These are phyloP conservation scores for Penicillium sp. DNA, from an alignment of 2,329 filamentous ascomycete genomes.

Conservation along the genomic window DNA sequence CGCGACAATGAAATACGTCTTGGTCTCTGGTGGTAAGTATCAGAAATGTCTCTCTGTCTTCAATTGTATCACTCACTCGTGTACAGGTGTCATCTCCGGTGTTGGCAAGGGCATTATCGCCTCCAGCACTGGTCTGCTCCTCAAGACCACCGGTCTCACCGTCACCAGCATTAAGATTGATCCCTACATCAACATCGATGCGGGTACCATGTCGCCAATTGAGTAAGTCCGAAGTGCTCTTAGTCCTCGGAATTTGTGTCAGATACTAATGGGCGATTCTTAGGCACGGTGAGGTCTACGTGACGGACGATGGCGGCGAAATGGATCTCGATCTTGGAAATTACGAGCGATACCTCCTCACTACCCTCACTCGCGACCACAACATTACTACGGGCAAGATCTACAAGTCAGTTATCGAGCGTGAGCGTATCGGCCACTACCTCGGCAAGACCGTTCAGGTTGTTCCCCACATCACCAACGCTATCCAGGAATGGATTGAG, in stretches of 20 bases:
- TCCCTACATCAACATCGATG: slow-evolving; percentile 73
- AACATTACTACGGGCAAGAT: slow-evolving; percentile 99
- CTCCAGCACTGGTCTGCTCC: slow-evolving; percentile 42
- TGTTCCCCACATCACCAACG: slow-evolving; percentile 87
- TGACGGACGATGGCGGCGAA: slow-evolving; percentile 79
- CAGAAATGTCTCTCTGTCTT: not conserved
- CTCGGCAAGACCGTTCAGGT: slow-evolving; percentile 87
- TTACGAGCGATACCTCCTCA: slow-evolving; percentile 77
- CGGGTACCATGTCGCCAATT: slow-evolving; percentile 59
- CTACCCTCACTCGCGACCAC: slow-evolving; percentile 78
- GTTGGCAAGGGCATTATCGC: slow-evolving; percentile 65
- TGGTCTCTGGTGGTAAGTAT: slow-evolving; percentile 71
- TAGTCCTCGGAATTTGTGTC: not conserved
- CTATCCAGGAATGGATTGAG: slow-evolving; percentile 90
- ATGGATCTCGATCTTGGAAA: slow-evolving; percentile 73
- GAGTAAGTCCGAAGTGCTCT: slow-evolving; percentile 18
- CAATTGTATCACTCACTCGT: slow-evolving; percentile 5
- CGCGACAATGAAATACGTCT: slow-evolving; percentile 72
- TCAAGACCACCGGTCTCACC: slow-evolving; percentile 29
- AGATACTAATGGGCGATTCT: not conserved
- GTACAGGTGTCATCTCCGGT: slow-evolving; percentile 48
- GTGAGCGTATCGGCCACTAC: slow-evolving; percentile 70
- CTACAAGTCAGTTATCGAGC: slow-evolving; percentile 82
- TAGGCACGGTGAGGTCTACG: slow-evolving; percentile 85
- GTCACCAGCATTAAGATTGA: slow-evolving; percentile 46